Percentiles rank a stretch among this genome's conserved stretches.
Conservation (phyloP, 129 eudicot species). For the Helianthus annuus region DNA sequence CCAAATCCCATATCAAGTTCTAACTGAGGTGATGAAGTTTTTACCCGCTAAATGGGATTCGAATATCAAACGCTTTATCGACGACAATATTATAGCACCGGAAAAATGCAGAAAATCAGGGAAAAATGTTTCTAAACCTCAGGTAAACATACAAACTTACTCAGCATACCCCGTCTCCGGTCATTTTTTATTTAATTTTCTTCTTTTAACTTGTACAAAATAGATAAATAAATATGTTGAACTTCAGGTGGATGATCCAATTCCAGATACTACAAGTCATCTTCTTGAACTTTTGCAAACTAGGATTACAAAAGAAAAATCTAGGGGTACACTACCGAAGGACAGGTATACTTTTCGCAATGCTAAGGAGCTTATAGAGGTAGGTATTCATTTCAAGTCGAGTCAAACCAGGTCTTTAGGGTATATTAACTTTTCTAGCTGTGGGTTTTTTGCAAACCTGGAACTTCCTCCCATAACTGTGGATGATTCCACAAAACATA, state of each 20-base stretch:
- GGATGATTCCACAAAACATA: constrained; percentile 28
- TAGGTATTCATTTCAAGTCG: constrained; percentile 33
- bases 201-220: too few relatives aligned
- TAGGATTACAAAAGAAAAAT: constrained; percentile 13
- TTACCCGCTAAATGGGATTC: neutral
- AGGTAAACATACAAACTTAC: too few relatives aligned
- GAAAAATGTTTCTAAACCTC: neutral
- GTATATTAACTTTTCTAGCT: constrained; percentile 13
- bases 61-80: constrained; percentile 23
- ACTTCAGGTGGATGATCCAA: neutral
- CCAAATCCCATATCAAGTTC: constrained; percentile 35
- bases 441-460: constrained; percentile 7
- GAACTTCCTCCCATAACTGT: constrained; percentile 34
- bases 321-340: neutral
- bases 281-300: constrained; percentile 33
- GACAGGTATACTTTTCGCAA: constrained; percentile 37
- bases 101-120: neutral
- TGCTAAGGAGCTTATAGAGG: constrained; percentile 28
- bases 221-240: too few relatives aligned
- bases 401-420: constrained; percentile 12
- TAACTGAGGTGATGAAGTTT: constrained; percentile 27
- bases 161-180: too few relatives aligned
- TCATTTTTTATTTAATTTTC: too few relatives aligned
- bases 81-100: constrained; percentile 14
- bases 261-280: constrained; percentile 14